phyloP scores from a whole-genome alignment of 768 basidiomycete genomes.

The Thelephora ganbajun region DNA sequence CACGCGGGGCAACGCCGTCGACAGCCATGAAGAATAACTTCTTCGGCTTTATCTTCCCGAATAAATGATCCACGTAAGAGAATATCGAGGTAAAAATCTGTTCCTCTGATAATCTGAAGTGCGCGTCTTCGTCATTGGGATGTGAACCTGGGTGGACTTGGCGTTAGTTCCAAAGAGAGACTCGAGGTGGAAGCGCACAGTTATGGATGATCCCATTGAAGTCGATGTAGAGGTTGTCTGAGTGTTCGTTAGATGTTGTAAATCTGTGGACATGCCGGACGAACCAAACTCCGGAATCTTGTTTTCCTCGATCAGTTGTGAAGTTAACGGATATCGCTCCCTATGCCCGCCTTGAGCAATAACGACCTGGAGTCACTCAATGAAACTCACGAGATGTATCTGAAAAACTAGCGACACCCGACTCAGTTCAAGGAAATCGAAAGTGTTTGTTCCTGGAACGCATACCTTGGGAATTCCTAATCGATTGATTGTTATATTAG shows the following conservation, averaged over 20 bases:
- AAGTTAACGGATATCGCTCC: constrained; percentile 96
- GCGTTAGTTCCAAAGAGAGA: background rate
- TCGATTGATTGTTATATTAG: constrained; percentile 1
- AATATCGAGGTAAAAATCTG: constrained; percentile 97
- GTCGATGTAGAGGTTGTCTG: constrained; percentile 86
- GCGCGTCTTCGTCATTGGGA: constrained; percentile 91
- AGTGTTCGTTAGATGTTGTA: constrained; percentile 7
- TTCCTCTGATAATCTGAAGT: constrained; percentile 91
- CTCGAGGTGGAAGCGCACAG: constrained; percentile 23
- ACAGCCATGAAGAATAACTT: constrained; percentile 99
- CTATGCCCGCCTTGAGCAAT: constrained; percentile 23
- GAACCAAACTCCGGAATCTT: constrained; percentile 96
- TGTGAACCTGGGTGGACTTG: constrained; percentile 52
- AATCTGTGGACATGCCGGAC: constrained; percentile 9
- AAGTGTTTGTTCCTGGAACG: background rate
- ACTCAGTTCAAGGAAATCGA: background rate
- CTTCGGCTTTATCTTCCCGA: constrained; percentile 94
- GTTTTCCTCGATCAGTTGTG: constrained; percentile 95
- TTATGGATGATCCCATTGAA: constrained; percentile 92
- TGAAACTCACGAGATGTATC: constrained; percentile 73
- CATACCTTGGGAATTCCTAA: constrained; percentile 36
- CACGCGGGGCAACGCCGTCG: constrained; percentile 92
- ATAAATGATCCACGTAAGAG: constrained; percentile 91
- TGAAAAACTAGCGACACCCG: constrained; percentile 60
- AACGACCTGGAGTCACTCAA: background rate